These are phyloP conservation scores for Heterobasidion parviporum DNA, from an alignment of 1,284 basidiomycete genomes.

Conservation along the genomic window DNA sequence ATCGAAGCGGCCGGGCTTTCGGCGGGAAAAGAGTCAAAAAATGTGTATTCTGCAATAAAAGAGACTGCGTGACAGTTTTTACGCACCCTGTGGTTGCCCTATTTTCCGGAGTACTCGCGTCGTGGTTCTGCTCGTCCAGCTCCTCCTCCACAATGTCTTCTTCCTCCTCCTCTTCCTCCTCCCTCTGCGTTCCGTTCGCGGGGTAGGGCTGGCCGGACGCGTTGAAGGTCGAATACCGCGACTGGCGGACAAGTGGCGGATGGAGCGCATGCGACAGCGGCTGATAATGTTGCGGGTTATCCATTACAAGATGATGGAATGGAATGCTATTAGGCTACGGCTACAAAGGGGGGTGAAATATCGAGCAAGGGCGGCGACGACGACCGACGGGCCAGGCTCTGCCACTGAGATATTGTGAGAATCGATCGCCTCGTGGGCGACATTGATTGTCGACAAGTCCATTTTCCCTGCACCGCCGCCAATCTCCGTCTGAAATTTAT, in stretches of 20 bases:
- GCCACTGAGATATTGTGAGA: conserved; percentile 4
- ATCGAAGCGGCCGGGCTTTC: conserved; percentile 13
- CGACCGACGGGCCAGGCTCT: neutral
- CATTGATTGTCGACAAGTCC: conserved; percentile 1
- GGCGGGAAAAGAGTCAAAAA: conserved; percentile 9
- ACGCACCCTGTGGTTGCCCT: conserved; percentile 24
- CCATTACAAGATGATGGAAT: conserved; percentile 33
- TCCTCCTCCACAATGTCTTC: conserved; percentile 65
- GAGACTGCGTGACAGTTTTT: conserved; percentile 11
- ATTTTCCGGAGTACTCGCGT: conserved; percentile 20
- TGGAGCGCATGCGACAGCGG: conserved; percentile 70
- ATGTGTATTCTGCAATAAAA: conserved; percentile 7
- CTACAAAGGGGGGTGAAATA: conserved; percentile 19
- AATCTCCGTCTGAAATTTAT: conserved; percentile 1
- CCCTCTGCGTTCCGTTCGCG: conserved; percentile 32
- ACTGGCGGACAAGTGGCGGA: conserved; percentile 32
- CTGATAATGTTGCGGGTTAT: conserved; percentile 71
- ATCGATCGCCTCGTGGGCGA: conserved; percentile 4
- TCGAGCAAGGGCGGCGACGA: conserved; percentile 2
- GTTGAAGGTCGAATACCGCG: conserved; percentile 16
- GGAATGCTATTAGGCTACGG: neutral
- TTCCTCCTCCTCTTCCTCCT: conserved; percentile 60
- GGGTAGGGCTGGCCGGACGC: conserved; percentile 15
- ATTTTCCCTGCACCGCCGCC: neutral
- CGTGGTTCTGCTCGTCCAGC: conserved; percentile 34